Conservation (phyloP, 495 filamentous ascomycete species). For the Trichoderma parareesei region DNA sequence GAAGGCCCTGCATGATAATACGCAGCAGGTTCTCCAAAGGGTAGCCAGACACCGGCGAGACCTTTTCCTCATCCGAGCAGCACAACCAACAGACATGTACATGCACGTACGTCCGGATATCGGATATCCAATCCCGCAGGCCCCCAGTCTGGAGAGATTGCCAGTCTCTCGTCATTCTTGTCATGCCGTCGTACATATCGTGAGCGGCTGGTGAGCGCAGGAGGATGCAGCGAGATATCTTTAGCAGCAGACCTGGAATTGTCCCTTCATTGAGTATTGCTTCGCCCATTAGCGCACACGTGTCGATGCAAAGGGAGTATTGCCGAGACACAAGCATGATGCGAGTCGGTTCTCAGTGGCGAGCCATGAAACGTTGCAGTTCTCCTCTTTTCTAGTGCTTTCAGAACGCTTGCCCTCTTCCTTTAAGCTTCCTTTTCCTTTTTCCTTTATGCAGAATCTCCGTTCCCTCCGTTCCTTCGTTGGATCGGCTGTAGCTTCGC, state of each 20-base stretch:
- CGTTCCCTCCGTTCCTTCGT: background rate
- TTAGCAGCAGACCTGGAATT: background rate
- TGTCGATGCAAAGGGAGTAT: slow-evolving; percentile 2
- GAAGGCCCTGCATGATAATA: no score
- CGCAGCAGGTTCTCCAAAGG: no score
- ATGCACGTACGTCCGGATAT: no score
- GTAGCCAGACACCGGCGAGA: no score
- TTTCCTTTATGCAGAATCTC: background rate
- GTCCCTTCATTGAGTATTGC: background rate
- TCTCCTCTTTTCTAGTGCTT: background rate
- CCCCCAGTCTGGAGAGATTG: no score
- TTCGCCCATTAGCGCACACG: slow-evolving; percentile 2
- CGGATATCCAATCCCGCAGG: no score
- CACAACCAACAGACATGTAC: no score
- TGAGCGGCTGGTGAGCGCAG: background rate
- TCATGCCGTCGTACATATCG: background rate
- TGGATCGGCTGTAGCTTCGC: background rate
- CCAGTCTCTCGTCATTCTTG: background rate
- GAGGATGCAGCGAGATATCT: background rate
- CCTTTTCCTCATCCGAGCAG: no score
- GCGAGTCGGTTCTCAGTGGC: background rate
- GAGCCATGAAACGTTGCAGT: slow-evolving; percentile 7
- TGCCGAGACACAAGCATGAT: background rate
- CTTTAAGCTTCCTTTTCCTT: background rate
- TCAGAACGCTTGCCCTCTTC: background rate